A percentile compares a stretch with the other conserved stretches of the same genome.
These are phyloP conservation scores for Dipodascus geniculatus DNA, from an alignment of 805 yeast genomes.

Conservation along the genomic window DNA sequence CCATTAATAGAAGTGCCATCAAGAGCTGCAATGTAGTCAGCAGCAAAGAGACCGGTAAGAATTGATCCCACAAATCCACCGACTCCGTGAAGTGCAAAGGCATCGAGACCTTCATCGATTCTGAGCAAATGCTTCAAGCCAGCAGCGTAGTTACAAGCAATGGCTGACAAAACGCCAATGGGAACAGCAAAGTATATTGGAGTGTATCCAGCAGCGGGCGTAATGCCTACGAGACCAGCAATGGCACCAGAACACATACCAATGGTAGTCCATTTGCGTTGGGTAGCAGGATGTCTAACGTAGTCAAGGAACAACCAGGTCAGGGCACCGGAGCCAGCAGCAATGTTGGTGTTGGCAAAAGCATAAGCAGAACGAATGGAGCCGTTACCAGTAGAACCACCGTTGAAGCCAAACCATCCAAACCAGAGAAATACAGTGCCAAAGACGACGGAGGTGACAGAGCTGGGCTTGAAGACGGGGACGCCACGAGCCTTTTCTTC, in stretches of 20 bases:
- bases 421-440: conserved; percentile 96
- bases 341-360: conserved; percentile 81
- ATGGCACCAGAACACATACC: conserved; percentile 88
- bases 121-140: conserved; percentile 60
- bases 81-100: conserved; percentile 84
- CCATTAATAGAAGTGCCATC: conserved; percentile 69
- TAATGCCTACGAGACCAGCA: conserved; percentile 89
- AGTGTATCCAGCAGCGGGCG: conserved; percentile 95
- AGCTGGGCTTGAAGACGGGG: conserved; percentile 90
- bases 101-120: conserved; percentile 95
- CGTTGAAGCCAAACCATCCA: conserved; percentile 99
- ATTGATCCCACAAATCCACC: conserved; percentile 83
- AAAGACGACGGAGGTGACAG: conserved; percentile 77
- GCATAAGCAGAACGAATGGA: conserved; percentile 92
- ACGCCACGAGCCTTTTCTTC: conserved; percentile 40
- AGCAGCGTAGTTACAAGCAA: conserved; percentile 74
- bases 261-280: conserved; percentile 87
- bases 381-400: conserved; percentile 94
- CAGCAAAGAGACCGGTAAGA: conserved; percentile 86
- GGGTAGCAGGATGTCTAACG: conserved; percentile 43
- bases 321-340: conserved; percentile 88
- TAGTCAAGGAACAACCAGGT: conserved; percentile 91
- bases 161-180: conserved; percentile 70
- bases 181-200: conserved; percentile 83
- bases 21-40: conserved; percentile 77